phyloP scores from a whole-genome alignment of 2,329 filamentous ascomycete genomes.

The Aspergillus sp. region DNA sequence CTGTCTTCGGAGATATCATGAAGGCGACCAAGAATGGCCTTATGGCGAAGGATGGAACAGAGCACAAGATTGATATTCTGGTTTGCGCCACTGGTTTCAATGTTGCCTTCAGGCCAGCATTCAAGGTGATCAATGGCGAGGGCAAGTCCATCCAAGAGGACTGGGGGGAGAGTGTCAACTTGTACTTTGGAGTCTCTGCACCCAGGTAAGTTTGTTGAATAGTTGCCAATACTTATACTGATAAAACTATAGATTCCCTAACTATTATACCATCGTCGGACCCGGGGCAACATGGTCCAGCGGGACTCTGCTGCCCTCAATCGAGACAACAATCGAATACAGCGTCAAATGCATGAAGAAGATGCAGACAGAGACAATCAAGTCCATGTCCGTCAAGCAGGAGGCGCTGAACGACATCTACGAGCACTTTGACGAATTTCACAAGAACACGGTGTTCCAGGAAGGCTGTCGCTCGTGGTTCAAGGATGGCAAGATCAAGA shows the following conservation, averaged over 20 bases:
- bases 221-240: not conserved
- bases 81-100: not conserved
- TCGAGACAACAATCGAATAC: slow-evolving; percentile 43
- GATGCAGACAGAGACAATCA: slow-evolving; percentile 27
- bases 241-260: slow-evolving; percentile 40
- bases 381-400: slow-evolving; percentile 36
- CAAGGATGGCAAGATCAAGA: slow-evolving; percentile 21
- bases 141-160: slow-evolving; percentile 1
- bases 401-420: slow-evolving; percentile 37
- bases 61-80: slow-evolving; percentile 3
- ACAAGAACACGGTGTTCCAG: slow-evolving; percentile 34
- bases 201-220: not conserved
- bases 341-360: slow-evolving; percentile 41
- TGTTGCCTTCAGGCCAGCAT: not conserved
- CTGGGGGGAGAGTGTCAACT: not conserved
- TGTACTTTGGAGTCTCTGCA: not conserved
- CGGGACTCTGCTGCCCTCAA: slow-evolving; percentile 34
- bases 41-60: not conserved
- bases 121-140: slow-evolving; percentile 1
- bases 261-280: slow-evolving; percentile 40
- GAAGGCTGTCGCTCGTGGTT: slow-evolving; percentile 38
- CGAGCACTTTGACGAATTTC: slow-evolving; percentile 33
- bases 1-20: not conserved
- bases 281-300: slow-evolving; percentile 40
- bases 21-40: not conserved